Base-by-base conservation (phyloP, 768 basidiomycete species). In the Suillus cothurnatus region DNA sequence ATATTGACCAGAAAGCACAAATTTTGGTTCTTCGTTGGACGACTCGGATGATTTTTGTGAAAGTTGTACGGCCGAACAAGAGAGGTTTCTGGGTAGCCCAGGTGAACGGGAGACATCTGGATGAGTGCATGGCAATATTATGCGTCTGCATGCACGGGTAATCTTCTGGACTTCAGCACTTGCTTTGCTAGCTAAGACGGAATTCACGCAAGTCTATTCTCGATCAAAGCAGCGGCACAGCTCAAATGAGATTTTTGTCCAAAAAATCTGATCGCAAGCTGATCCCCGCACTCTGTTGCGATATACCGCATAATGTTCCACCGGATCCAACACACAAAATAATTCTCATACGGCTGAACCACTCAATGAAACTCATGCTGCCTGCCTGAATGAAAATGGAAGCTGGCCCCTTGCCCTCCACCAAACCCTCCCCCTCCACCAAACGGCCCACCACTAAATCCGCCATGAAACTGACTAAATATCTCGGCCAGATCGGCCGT, bases 401-500 rank as follows among this genome's bases (percentile, higher is more conserved):
- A 76, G 1, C 79, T 76, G 4, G 73, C 71, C 11, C 53, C 53
- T 31, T 21, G 69, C 12, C 71, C 71, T 1, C 73, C 73, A 9
- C 70, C 67, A 65, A 68, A 68, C 14, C 53, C 53, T 3, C 53
- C 77, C 78, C 23, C 71, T 72, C 49, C 68, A 1, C 74, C 68
- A 65, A 68, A 69, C 17, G 70, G 66, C 7, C 79, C 77, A 19
- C 78, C 78, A 9, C 86, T 15, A 31, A 50, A 50, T 1, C 50
- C 50, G 1, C 50, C 84, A 39, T 84, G 81, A 73, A 91, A 89
- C 66, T 88, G 85, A 1, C 88, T 81, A 72, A 92, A 90, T 3
- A 91, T 68, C 49, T 89, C 84, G 0, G 88, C 81, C 4, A 92
- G 63, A 73, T 92, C 88, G 43, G 82, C 80, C 57, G 79, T 81